Base-by-base conservation (phyloP, 331 rosid species). In the Cydonia oblonga region DNA sequence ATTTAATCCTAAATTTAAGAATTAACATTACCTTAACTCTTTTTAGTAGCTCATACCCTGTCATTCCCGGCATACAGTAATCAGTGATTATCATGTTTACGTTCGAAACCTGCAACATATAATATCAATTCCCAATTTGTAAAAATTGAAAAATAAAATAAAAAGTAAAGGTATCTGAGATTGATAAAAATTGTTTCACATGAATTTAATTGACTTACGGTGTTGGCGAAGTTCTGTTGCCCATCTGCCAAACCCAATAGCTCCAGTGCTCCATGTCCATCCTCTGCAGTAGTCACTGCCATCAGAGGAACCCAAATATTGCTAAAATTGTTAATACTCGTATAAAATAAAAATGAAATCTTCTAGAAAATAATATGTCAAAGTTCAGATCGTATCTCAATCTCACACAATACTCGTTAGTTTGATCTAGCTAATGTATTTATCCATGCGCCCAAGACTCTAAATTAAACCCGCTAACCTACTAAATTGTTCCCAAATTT, bases 21-120 rank as follows among this genome's bases (percentile, higher is more conserved):
- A 24, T 57, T 70, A 57, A 7, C 25, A 13, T 70, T 62, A 79
- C 82, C 79, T 79, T 73, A 1, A 73, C 69, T 30, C 74, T 79
- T 73, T 73, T 73, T 0, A 79, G 75, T 26, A 73, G 79, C 38
- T 79, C 82, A 69, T 73, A 79, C 20, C 82, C 72, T 63, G 82
- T 73, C 82, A 79, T 79, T 62, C 82, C 75, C 2, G 72, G 82
- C 82, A 79, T 79, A 57, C 75, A 79, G 69, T 79, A 79, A 68
- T 78, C 79, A 7, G 78, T 79, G 75, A 79, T 73, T 73, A 79
- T 68, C 78, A 79, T 59, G 71, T 73, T 68, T 35, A 73, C 79
- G 12, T 52, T 63, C 3, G 67, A 73, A 25, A 44, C 72, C 75
- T 68, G 75, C 71, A 61, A 19, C 6, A 16, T 49, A 49, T 18